Evolutionary conservation across 2,329 filamentous ascomycete genomes (phyloP).

Genomic region (Sarocladium strictum): DNA sequence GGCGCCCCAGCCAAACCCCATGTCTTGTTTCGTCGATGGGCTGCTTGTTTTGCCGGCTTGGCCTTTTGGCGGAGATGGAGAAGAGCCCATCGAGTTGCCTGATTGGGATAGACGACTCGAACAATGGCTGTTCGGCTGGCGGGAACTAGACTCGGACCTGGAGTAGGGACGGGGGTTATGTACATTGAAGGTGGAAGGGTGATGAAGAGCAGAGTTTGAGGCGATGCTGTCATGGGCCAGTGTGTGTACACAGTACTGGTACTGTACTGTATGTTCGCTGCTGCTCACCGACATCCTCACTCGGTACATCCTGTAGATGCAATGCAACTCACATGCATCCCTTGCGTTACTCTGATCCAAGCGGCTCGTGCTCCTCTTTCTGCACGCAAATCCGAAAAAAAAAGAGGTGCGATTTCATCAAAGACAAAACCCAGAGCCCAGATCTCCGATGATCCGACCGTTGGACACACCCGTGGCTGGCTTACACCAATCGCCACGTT

Average conservation of each 20-base stretch:
- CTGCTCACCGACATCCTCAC: too few species aligned
- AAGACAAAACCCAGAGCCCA: background rate
- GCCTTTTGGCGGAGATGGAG: conserved; percentile 4
- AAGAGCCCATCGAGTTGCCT: conserved; percentile 7
- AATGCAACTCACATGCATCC: background rate
- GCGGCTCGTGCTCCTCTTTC: too few species aligned
- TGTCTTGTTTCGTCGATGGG: background rate
- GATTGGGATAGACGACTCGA: background rate
- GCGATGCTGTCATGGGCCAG: too few species aligned
- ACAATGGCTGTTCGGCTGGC: background rate
- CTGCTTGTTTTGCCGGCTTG: conserved; percentile 5
- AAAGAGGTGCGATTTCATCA: background rate
- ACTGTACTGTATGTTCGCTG: too few species aligned
- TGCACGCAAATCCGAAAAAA: too few species aligned
- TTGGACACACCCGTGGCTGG: background rate
- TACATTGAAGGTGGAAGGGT: background rate
- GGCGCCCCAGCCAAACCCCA: background rate
- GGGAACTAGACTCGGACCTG: background rate
- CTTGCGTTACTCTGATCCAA: too few species aligned
- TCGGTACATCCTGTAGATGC: background rate
- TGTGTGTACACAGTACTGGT: too few species aligned
- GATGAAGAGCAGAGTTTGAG: too few species aligned
- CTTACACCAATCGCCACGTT: background rate
- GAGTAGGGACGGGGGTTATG: background rate
- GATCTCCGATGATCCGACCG: background rate